Evolutionary conservation across 148 eudicot genomes (phyloP), one percentile per base, ranked within the genome.

Genomic region (Limonium bicolor): DNA sequence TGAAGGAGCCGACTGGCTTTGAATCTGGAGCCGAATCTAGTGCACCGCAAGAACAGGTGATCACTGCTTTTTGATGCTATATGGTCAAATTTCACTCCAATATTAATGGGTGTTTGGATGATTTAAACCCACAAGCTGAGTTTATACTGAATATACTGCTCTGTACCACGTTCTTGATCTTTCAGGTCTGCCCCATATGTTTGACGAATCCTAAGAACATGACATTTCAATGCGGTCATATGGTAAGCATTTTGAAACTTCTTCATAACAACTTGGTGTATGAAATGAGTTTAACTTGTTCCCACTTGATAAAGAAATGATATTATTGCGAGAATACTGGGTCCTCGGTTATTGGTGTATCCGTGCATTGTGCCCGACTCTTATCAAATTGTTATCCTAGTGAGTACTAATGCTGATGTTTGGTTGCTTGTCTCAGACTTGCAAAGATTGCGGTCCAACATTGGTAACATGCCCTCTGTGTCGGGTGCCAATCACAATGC

Each of bases 151-250:
- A 4, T 4, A 5, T 35, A 5, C 39, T n/a, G 12, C 4, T 35
- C 16, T 4, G 12, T 18, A 4, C 16, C 39, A 35, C 16, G 12
- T 3, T 4, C 39, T 30, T 53, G 41, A 5, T 53, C 49, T 28
- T 56, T 16, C 22, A 82, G 87, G 70, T 37, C 19, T 82, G 94
- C 27, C 94, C 94, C n/a, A 75, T 82, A 49, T 82, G 94, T 72
- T 58, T 78, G 61, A 72, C 77, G 24, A 78, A 72, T 44, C 70
- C 71, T 4, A 82, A 71, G 68, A 67, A 78, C 67, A 74, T 82
- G 87, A 86, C 94, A 55, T 82, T 82, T 57, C 87, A 78, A 29
- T 82, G 94, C 24, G 94, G 94, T 62, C 94, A 82, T 54, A 45
- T 71, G 80, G 94, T 82, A 69, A 69, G 78, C 54, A 33, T 40